These are phyloP conservation scores for Tylopilus sp. DNA, from an alignment of 1,284 basidiomycete genomes.

Conservation along the genomic window DNA sequence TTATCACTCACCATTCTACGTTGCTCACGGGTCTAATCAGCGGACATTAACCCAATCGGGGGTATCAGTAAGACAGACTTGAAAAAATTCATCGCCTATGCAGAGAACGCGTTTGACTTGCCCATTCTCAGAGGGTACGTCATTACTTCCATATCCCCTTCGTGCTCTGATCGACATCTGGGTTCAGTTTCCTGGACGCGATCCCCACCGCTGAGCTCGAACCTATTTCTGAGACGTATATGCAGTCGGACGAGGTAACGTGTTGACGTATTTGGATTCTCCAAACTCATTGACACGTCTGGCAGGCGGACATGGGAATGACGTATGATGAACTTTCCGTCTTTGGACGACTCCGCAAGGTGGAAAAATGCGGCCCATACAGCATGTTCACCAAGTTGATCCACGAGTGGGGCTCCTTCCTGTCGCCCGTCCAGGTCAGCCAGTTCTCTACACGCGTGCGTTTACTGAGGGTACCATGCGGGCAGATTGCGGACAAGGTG, in stretches of 20 bases:
- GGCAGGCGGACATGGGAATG: slow-evolving; percentile 97
- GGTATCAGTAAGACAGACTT: slow-evolving; percentile 98
- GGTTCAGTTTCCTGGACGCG: slow-evolving; percentile 87
- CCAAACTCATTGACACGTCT: not conserved
- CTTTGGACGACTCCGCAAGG: slow-evolving; percentile 94
- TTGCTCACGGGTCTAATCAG: slow-evolving; percentile 50
- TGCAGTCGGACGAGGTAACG: slow-evolving; percentile 93
- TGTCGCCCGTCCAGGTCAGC: slow-evolving; percentile 84
- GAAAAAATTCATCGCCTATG: slow-evolving; percentile 95
- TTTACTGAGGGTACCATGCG: no score
- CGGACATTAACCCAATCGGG: slow-evolving; percentile 98
- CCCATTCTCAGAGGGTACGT: slow-evolving; percentile 83
- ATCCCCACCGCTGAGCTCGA: slow-evolving; percentile 97
- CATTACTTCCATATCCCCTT: not conserved
- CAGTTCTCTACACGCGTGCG: not conserved
- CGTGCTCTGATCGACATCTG: not conserved
- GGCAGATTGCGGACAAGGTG: slow-evolving; percentile 84
- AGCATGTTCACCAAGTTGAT: slow-evolving; percentile 96
- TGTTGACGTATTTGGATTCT: not conserved
- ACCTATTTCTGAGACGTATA: slow-evolving; percentile 93
- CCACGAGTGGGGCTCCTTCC: slow-evolving; percentile 88
- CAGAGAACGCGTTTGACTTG: slow-evolving; percentile 82
- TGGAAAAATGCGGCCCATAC: slow-evolving; percentile 98
- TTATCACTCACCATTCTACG: not conserved
- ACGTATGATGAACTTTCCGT: slow-evolving; percentile 97